phyloP scores from a whole-genome alignment of 805 yeast species.

The Cyberlindnera xishuangbannaensis region DNA sequence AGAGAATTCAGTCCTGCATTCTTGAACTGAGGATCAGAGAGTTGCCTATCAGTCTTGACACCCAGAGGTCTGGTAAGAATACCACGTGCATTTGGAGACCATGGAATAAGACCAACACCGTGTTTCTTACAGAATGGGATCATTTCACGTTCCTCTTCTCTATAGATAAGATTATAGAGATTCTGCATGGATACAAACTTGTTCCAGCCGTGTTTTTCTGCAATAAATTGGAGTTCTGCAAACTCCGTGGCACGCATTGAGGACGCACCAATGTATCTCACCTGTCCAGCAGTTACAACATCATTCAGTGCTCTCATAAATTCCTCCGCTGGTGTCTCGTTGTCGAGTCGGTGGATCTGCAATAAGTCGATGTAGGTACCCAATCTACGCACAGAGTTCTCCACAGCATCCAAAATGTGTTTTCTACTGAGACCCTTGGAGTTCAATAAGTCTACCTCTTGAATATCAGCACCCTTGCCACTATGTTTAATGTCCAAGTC shows the following conservation, averaged over 20 bases:
- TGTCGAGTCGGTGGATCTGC: slow-evolving; percentile 49
- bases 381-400: slow-evolving; percentile 33
- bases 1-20: slow-evolving; percentile 2
- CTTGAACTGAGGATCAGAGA: slow-evolving; percentile 9
- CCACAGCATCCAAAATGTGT: slow-evolving; percentile 40
- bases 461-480: slow-evolving; percentile 26
- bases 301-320: slow-evolving; percentile 48
- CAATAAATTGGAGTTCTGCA: slow-evolving; percentile 41
- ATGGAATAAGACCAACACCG: slow-evolving; percentile 52
- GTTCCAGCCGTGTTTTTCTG: slow-evolving; percentile 49
- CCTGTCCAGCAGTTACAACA: slow-evolving; percentile 38
- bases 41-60: slow-evolving; percentile 10
- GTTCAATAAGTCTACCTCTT: slow-evolving; percentile 21
- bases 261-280: slow-evolving; percentile 56
- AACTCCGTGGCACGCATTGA: slow-evolving; percentile 43
- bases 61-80: slow-evolving; percentile 43
- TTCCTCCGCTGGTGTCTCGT: slow-evolving; percentile 38
- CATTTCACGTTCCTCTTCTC: slow-evolving; percentile 63
- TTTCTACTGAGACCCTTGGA: slow-evolving; percentile 37
- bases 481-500: slow-evolving; percentile 9
- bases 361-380: slow-evolving; percentile 42
- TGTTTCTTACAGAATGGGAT: slow-evolving; percentile 44
- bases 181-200: slow-evolving; percentile 58
- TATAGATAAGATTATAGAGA: slow-evolving; percentile 40
- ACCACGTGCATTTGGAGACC: slow-evolving; percentile 56